Conservation (phyloP, 805 yeast genomes). For the Candida sithepensis region DNA sequence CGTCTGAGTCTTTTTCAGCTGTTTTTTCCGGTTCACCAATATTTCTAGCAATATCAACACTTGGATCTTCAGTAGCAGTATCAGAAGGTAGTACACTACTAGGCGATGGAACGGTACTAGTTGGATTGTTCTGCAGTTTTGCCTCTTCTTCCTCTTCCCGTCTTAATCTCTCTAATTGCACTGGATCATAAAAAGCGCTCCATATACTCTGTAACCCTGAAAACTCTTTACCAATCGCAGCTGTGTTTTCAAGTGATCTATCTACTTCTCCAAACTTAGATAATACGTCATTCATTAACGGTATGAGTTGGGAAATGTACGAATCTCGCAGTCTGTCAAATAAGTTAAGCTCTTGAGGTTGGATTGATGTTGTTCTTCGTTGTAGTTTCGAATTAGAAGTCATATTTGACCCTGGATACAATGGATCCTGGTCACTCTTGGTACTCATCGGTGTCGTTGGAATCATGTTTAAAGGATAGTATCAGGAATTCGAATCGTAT, state of each 20-base stretch:
- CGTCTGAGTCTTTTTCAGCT: background rate
- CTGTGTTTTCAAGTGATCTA: conserved; percentile 18
- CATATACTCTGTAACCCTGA: conserved; percentile 16
- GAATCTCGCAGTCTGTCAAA: conserved; percentile 19
- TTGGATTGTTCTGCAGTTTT: background rate
- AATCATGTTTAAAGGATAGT: background rate
- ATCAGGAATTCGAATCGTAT: too few species aligned
- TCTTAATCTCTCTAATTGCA: conserved; percentile 10
- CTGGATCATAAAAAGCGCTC: conserved; percentile 22
- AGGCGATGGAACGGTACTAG: background rate
- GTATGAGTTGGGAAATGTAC: conserved; percentile 15
- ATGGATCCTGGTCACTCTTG: background rate
- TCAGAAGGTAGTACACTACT: background rate
- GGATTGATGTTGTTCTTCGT: background rate
- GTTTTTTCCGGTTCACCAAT: background rate
- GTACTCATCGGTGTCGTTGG: background rate
- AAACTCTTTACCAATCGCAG: conserved; percentile 20
- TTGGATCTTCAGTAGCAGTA: background rate
- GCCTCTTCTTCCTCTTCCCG: background rate
- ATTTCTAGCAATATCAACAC: background rate
- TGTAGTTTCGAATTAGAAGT: too few species aligned
- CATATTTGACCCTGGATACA: too few species aligned
- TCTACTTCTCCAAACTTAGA: conserved; percentile 17
- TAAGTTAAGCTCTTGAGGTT: conserved; percentile 7
- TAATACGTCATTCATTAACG: conserved; percentile 20